phyloP scores from a whole-genome alignment of 2,329 filamentous ascomycete species.

The Eurotiales sp. region DNA sequence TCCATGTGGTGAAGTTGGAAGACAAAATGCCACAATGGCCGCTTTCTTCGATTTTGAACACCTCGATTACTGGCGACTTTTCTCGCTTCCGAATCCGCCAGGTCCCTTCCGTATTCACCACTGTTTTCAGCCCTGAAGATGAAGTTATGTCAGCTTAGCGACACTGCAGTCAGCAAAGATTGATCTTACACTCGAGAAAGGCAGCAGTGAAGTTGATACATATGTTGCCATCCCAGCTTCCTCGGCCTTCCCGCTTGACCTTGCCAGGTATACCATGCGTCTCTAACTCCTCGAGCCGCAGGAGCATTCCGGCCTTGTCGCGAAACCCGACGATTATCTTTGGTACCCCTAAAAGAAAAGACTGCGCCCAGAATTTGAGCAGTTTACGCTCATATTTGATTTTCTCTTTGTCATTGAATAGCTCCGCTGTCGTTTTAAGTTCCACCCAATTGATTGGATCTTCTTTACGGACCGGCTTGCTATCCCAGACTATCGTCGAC shows the following conservation, averaged over 20 bases:
- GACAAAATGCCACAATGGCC: constrained; percentile 75
- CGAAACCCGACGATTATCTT: constrained; percentile 90
- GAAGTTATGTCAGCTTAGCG: constrained; percentile 16
- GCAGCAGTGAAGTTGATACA: constrained; percentile 85
- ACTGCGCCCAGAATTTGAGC: constrained; percentile 95
- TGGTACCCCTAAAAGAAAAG: constrained; percentile 86
- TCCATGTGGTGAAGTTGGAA: constrained; percentile 73
- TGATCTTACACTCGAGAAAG: constrained; percentile 68
- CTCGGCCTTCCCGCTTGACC: constrained; percentile 63
- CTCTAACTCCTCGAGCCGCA: constrained; percentile 70
- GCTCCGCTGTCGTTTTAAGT: constrained; percentile 81
- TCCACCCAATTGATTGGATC: constrained; percentile 88
- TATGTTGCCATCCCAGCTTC: constrained; percentile 83
- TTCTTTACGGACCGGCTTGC: constrained; percentile 63
- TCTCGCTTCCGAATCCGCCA: constrained; percentile 73
- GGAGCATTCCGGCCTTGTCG: constrained; percentile 66
- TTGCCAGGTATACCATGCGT: constrained; percentile 74
- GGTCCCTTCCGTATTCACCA: constrained; percentile 65
- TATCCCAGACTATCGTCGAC: constrained; percentile 57
- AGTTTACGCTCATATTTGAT: constrained; percentile 83
- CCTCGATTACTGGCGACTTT: constrained; percentile 63
- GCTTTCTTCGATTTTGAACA: constrained; percentile 68
- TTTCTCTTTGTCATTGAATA: constrained; percentile 64
- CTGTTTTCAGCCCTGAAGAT: constrained; percentile 56
- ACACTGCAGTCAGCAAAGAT: neutral